Conservation (phyloP, 2,329 filamentous ascomycete genomes). For the Lasiodiplodia sp. region DNA sequence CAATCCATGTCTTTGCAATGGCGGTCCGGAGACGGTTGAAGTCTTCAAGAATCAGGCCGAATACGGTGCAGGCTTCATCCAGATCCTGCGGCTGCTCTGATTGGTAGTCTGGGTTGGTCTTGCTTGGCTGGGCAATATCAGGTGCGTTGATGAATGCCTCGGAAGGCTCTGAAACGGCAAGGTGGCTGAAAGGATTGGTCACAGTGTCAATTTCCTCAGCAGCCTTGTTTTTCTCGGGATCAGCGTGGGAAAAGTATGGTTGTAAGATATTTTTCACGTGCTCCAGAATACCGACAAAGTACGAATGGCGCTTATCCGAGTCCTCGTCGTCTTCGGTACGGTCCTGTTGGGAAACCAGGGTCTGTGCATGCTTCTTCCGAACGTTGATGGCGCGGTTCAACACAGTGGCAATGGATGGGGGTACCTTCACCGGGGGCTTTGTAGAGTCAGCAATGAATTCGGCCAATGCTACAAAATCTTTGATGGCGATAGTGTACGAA, state of each 20-base stretch:
- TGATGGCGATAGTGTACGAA: conserved; percentile 47
- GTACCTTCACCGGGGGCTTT: conserved; percentile 40
- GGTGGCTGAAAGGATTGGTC: conserved; percentile 45
- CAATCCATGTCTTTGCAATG: conserved; percentile 32
- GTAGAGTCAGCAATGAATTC: conserved; percentile 42
- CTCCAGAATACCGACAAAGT: conserved; percentile 48
- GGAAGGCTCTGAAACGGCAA: conserved; percentile 50
- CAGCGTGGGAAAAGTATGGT: conserved; percentile 28
- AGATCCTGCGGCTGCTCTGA: conserved; percentile 37
- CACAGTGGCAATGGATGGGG: conserved; percentile 40
- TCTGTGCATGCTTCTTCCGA: conserved; percentile 34
- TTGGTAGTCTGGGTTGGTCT: conserved; percentile 39
- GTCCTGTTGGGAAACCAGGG: conserved; percentile 35
- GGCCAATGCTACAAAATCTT: conserved; percentile 50
- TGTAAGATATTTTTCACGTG: conserved; percentile 44
- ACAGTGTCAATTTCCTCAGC: conserved; percentile 17
- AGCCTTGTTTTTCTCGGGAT: background rate
- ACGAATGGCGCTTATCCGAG: conserved; percentile 41
- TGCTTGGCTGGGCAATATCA: conserved; percentile 35
- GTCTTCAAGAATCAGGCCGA: conserved; percentile 32
- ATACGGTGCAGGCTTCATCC: conserved; percentile 31
- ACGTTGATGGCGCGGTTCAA: conserved; percentile 50
- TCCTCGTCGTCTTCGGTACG: conserved; percentile 32
- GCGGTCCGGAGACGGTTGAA: conserved; percentile 32
- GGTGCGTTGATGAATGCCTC: conserved; percentile 47